Conservation (phyloP, 306 rosid genomes). For the Pyrus betulifolia region DNA sequence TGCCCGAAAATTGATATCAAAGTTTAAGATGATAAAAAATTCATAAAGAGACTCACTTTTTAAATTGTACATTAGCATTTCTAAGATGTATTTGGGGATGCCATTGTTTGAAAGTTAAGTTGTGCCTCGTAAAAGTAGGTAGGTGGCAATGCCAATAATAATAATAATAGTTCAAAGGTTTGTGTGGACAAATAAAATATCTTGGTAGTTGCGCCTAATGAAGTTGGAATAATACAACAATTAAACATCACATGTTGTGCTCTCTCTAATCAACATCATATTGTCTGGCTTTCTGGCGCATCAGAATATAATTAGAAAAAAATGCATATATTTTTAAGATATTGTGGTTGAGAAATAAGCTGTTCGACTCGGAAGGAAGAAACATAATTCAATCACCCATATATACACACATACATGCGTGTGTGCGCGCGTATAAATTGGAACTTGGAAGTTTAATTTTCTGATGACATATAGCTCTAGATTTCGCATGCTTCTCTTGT, state of each 20-base stretch:
- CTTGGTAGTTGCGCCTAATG: constrained; percentile 13
- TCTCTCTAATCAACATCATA: neutral
- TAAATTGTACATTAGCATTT: no score
- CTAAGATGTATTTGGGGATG: neutral
- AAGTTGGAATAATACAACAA: neutral
- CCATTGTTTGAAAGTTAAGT: neutral
- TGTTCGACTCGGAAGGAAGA: neutral
- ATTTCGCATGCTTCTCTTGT: neutral
- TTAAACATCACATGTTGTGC: neutral
- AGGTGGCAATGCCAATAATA: neutral
- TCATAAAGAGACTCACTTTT: no score
- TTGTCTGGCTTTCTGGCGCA: no score
- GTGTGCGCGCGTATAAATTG: neutral
- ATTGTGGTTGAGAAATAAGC: neutral
- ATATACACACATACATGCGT: neutral
- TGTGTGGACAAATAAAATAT: neutral
- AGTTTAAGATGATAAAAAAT: no score
- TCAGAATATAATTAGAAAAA: no score
- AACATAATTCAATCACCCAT: neutral
- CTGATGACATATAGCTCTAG: neutral
- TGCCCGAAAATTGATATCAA: no score
- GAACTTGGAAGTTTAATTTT: neutral
- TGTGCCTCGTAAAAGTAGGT: neutral
- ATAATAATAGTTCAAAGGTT: neutral
- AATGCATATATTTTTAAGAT: neutral